Percentiles rank a stretch among this genome's conserved stretches.
Conservation (phyloP, 73 alveolate species). For the Paramecium biaurelia region DNA sequence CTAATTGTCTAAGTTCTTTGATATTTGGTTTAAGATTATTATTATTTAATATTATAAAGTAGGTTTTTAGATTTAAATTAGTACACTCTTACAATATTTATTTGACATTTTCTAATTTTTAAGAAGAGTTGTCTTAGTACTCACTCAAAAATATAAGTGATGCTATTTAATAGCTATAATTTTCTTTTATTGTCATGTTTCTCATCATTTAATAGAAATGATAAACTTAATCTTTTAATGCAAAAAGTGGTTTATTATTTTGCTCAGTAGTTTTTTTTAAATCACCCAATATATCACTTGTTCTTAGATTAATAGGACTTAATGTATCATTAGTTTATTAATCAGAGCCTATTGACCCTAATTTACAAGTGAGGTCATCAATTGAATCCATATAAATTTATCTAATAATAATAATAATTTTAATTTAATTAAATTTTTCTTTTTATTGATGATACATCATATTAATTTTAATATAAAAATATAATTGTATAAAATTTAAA, state of each 20-base stretch:
- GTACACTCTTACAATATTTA: not conserved
- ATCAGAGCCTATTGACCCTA: not conserved
- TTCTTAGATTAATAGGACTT: not conserved
- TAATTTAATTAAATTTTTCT: not conserved
- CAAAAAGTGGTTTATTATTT: not conserved
- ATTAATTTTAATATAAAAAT: no score
- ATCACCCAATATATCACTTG: not conserved
- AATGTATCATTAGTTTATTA: not conserved
- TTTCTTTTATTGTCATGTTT: not conserved
- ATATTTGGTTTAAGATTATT: not conserved
- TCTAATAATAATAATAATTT: not conserved
- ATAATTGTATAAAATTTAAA: no score
- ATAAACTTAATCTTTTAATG: not conserved
- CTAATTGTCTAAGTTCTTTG: not conserved
- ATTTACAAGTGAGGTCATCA: conserved; percentile 34
- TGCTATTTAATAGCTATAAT: not conserved
- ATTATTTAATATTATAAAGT: not conserved
- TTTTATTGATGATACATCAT: not conserved
- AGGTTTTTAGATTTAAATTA: not conserved
- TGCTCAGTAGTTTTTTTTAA: not conserved
- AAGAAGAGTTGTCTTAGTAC: not conserved
- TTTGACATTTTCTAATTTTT: not conserved
- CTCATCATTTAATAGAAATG: not conserved
- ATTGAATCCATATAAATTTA: not conserved
- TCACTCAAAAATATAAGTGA: not conserved